Base-by-base conservation (phyloP, 2,329 filamentous ascomycete species). In the Claviceps sp. region DNA sequence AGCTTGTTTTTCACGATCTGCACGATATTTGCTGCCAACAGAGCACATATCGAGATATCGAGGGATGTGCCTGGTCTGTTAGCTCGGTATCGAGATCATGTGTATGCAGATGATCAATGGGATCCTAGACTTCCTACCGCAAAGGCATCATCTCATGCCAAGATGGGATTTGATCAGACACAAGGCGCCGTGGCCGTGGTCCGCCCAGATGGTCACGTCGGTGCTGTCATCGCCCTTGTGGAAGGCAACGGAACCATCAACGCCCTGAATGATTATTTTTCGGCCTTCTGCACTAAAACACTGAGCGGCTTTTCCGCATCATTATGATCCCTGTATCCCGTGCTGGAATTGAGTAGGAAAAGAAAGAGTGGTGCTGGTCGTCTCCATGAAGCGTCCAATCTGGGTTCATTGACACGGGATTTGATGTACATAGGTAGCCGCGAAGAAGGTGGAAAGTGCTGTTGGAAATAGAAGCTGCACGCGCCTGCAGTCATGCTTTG, bases 141-240 rank as follows among this genome's bases (percentile, higher is more conserved):
- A 1, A 75, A 74, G 59, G 88, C 84, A 5, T 76, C 86, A 2
- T 88, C 88, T 5, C 90, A 96, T 67, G 82, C 84, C 43, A 95
- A 95, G 75, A 85, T 95, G 75, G 90, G 90, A 0, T 66, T 95
- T 26, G 78, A 85, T 57, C 73, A 84, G 61, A 80, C 86, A 55
- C 76, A 72, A 55, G 88, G 88, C 11, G 88, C 85, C 52, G 78
- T 95, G 2, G 83, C 94, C 1, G 85, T 95, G 9, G 86, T 94
- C 7, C 73, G 89, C 45, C 89, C 90, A 0, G 89, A 95, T 65
- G 88, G 88, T 7, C 93, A 95, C 65, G 84, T 95, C 30, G 87
- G 85, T 22, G 77, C 87, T 55, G 85, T 89, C 4, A 78, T 86
- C 11, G 75, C 75, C 59, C 70, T 96, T 22, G 82, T 79, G 1